phyloP scores from a whole-genome alignment of 2,329 filamentous ascomycete species.

The Fusarium oxysporum region DNA sequence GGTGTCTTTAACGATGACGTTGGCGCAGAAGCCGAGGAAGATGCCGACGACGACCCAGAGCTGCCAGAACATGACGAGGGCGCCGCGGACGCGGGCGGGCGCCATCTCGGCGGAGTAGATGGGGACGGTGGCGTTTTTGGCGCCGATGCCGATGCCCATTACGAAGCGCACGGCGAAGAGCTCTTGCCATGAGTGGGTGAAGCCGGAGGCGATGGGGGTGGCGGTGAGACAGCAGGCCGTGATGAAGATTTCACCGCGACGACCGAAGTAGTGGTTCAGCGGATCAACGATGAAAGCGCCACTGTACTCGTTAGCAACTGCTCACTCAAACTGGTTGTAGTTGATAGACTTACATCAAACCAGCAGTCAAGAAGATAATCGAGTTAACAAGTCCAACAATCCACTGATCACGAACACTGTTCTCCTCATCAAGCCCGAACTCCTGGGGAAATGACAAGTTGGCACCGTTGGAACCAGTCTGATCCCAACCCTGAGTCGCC shows the following conservation, averaged over 20 bases:
- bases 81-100: conserved; percentile 74
- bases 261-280: conserved; percentile 71
- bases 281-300: conserved; percentile 59
- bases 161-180: conserved; percentile 74
- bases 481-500: conserved; percentile 72
- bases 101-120: conserved; percentile 80
- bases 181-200: conserved; percentile 73
- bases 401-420: conserved; percentile 58
- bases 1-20: conserved; percentile 65
- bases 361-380: conserved; percentile 57
- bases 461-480: conserved; percentile 71
- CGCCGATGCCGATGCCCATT: conserved; percentile 75
- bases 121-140: conserved; percentile 72
- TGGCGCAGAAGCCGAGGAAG: conserved; percentile 62
- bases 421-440: conserved; percentile 49
- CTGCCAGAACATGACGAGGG: conserved; percentile 83
- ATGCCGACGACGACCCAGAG: conserved; percentile 53
- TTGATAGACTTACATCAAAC: conserved; percentile 65
- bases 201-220: conserved; percentile 58
- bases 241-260: conserved; percentile 75
- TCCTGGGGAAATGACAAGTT: conserved; percentile 68
- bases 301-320: conserved; percentile 14
- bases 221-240: conserved; percentile 57
- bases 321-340: accelerated
- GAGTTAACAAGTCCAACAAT: conserved; percentile 51